Percentiles rank a stretch among this genome's conserved stretches.
These are phyloP conservation scores for Botrytis elliptica DNA, from an alignment of 2,329 filamentous ascomycete genomes.

Conservation along the genomic window DNA sequence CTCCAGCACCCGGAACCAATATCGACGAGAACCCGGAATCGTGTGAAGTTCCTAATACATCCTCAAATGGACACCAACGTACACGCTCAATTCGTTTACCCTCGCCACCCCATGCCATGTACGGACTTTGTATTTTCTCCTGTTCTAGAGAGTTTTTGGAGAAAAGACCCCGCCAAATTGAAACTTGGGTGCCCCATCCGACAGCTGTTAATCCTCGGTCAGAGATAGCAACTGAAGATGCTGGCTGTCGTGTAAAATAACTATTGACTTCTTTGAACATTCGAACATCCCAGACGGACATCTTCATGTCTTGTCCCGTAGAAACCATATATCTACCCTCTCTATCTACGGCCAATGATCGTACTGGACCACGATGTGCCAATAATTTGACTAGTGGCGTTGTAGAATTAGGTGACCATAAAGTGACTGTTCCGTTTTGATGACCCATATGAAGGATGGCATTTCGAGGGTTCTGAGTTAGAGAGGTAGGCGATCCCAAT, in stretches of 20 bases:
- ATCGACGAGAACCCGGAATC: slow-evolving; percentile 84
- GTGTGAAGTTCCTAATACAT: slow-evolving; percentile 84
- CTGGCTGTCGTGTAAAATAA: slow-evolving; percentile 82
- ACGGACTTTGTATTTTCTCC: slow-evolving; percentile 79
- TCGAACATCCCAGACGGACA: slow-evolving; percentile 94
- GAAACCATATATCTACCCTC: slow-evolving; percentile 96
- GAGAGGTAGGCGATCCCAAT: slow-evolving; percentile 76
- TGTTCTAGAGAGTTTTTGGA: slow-evolving; percentile 69
- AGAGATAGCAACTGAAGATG: slow-evolving; percentile 80
- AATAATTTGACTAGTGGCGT: slow-evolving; percentile 88
- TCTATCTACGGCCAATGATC: slow-evolving; percentile 79
- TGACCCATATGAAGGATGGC: slow-evolving; percentile 90
- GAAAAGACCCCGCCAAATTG: slow-evolving; percentile 89
- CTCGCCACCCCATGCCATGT: slow-evolving; percentile 90
- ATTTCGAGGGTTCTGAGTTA: slow-evolving; percentile 89
- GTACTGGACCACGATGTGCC: slow-evolving; percentile 84
- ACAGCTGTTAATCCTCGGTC: slow-evolving; percentile 86
- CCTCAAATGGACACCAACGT: slow-evolving; percentile 92
- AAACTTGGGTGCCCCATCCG: slow-evolving; percentile 85
- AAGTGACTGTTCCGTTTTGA: slow-evolving; percentile 88
- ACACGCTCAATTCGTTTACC: slow-evolving; percentile 78
- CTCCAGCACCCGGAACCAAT: slow-evolving; percentile 90
- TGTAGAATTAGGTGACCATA: slow-evolving; percentile 92
- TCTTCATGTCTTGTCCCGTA: slow-evolving; percentile 82
- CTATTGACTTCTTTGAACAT: slow-evolving; percentile 91